Conservation (phyloP, 75 land plant species). For the Chamaecyparis obtusa region DNA sequence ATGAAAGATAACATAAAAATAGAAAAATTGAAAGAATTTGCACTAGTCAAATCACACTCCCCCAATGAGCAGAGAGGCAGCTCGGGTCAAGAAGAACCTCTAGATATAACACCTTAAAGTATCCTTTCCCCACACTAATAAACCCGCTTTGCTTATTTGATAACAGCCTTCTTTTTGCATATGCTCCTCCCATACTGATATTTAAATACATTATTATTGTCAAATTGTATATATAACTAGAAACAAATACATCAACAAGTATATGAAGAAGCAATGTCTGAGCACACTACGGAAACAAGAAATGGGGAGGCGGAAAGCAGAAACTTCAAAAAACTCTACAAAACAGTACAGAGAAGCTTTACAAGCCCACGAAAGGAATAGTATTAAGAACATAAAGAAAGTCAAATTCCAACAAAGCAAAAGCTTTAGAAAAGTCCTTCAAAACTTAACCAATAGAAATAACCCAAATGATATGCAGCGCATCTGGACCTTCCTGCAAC, state of each 20-base stretch:
- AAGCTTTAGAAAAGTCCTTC: background rate
- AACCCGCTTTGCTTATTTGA: background rate
- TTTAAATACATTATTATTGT: background rate
- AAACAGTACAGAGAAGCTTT: no score
- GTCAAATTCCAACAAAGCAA: background rate
- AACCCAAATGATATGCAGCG: background rate
- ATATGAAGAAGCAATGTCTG: no score
- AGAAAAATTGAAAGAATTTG: background rate
- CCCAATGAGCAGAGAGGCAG: background rate
- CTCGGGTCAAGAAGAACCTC: background rate
- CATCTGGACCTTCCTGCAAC: background rate
- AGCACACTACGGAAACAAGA: background rate
- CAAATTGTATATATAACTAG: background rate
- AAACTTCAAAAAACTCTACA: no score
- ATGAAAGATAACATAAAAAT: background rate
- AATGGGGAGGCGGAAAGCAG: background rate
- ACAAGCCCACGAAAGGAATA: background rate
- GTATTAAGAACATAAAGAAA: no score
- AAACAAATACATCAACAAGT: no score
- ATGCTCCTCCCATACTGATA: background rate
- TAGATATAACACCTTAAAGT: no score
- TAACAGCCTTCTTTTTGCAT: background rate
- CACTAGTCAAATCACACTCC: background rate
- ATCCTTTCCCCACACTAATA: no score
- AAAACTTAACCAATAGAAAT: background rate